These are phyloP conservation scores for Erysimum cheiranthoides DNA, from an alignment of 345 rosid genomes.

Conservation along the genomic window DNA sequence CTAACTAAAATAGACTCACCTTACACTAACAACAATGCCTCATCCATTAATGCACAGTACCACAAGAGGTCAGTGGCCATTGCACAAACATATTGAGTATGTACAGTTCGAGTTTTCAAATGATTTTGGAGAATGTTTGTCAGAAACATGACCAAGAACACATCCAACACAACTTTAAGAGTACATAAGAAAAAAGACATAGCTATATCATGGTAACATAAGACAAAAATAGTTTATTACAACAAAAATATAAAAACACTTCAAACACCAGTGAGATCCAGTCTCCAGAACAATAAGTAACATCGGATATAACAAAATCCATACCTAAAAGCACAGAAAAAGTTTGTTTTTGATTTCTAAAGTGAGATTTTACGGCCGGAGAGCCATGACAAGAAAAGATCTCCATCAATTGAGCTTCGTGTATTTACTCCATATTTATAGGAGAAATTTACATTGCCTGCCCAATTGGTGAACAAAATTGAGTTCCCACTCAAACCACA, in stretches of 20 bases:
- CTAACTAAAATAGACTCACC: too few relatives aligned
- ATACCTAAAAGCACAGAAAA: neutral
- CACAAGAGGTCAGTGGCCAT: neutral
- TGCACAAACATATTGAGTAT: neutral
- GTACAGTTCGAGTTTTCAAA: too few relatives aligned
- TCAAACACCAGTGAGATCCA: too few relatives aligned
- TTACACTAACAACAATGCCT: too few relatives aligned
- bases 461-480: neutral
- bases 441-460: neutral
- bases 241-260: too few relatives aligned
- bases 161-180: too few relatives aligned
- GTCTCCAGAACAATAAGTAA: neutral
- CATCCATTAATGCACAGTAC: neutral
- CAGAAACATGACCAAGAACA: neutral
- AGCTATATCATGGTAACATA: too few relatives aligned
- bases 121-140: neutral
- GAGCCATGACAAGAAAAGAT: neutral
- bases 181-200: too few relatives aligned
- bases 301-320: neutral
- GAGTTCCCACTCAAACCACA: conserved; percentile 4
- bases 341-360: too few relatives aligned
- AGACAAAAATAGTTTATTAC: too few relatives aligned
- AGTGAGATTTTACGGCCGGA: neutral
- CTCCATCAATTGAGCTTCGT: neutral
- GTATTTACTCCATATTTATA: neutral